Evolutionary conservation across 192 early-diverging fungal genomes (phyloP), one percentile per base, ranked within the genome.

Genomic region (Lunasporangiospora selenospora): DNA sequence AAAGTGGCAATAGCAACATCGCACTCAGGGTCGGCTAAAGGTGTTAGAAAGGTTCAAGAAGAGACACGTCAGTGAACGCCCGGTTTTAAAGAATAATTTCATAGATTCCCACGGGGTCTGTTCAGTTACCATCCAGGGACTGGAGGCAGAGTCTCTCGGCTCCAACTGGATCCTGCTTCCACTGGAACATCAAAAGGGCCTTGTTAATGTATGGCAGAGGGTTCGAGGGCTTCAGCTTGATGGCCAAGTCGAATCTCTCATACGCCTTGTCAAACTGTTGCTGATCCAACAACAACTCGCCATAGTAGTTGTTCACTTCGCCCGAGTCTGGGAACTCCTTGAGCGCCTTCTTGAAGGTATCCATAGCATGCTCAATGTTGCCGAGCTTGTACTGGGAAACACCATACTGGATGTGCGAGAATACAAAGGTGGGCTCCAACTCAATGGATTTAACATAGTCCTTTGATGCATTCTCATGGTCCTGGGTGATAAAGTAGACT

Each of bases 181-280:
- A 83, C 66, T 98, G 95, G 70, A 94, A 90, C 75, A 84, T 77
- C 56, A 88, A 77, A 45, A 92, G 82, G 16, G 93, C 91, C 78
- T 98, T 96, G 84, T 99, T 99, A 76, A 99, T 97, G 58, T 95
- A 96, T n/a, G 95, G 93, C 48, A 98, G 81, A n/a, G 97, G 94
- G 67, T 92, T 93, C 45, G 79, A 79, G 4, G 82, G 77, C 66
- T 92, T 89, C 61, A 98, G 76, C 52, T 88, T 81, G 39, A 95
- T 85, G 1, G 96, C 93, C 76, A 95, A 96, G 58, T 92, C 90
- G 65, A 98, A 98, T 54, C 87, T 86, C 12, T 85, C 83, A 58
- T 89, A 76, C 2, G 96, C 96, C 75, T 95, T 90, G 13, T 88
- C 86, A 32, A 90, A 88, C 26, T 83, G 81, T 56, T 90, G 88